Percentiles rank a stretch among this genome's conserved stretches.
Evolutionary conservation across 2,329 filamentous ascomycete species (phyloP).

Genomic region (Fusarium sp.): DNA sequence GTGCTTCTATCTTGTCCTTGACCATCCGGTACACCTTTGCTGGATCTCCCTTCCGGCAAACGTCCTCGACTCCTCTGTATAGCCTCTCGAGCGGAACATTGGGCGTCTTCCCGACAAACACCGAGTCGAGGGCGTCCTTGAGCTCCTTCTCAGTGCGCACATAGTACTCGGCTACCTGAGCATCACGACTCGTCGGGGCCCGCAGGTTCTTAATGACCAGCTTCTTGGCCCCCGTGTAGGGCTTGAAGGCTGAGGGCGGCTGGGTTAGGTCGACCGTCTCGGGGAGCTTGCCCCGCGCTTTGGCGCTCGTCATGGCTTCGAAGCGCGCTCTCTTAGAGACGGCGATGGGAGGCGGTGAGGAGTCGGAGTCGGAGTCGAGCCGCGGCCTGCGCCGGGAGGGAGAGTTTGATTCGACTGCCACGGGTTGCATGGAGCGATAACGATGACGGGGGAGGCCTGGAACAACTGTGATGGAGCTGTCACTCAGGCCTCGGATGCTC

Average conservation of each 20-base stretch:
- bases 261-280: conserved; percentile 53
- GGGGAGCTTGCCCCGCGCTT: conserved; percentile 56
- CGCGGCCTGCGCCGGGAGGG: conserved; percentile 56
- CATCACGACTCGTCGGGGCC: conserved; percentile 64
- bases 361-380: conserved; percentile 50
- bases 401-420: conserved; percentile 45
- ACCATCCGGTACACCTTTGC: conserved; percentile 76
- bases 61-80: conserved; percentile 91
- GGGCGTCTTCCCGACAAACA: conserved; percentile 76
- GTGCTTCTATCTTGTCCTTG: conserved; percentile 72
- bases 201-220: conserved; percentile 95
- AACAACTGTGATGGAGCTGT: conserved; percentile 45
- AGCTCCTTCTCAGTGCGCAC: conserved; percentile 80
- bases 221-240: conserved; percentile 82
- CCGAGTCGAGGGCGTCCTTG: conserved; percentile 76
- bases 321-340: conserved; percentile 51
- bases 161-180: conserved; percentile 82
- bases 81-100: conserved; percentile 86
- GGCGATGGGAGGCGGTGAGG: conserved; percentile 34
- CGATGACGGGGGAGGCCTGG: conserved; percentile 39
- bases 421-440: conserved; percentile 51
- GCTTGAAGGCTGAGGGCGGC: conserved; percentile 68
- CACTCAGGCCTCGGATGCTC: conserved; percentile 44
- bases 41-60: conserved; percentile 84
- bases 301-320: conserved; percentile 51